These are phyloP conservation scores for Saccharum hybrid DNA, from an alignment of 202 grass and related monocot genomes.

Conservation along the genomic window DNA sequence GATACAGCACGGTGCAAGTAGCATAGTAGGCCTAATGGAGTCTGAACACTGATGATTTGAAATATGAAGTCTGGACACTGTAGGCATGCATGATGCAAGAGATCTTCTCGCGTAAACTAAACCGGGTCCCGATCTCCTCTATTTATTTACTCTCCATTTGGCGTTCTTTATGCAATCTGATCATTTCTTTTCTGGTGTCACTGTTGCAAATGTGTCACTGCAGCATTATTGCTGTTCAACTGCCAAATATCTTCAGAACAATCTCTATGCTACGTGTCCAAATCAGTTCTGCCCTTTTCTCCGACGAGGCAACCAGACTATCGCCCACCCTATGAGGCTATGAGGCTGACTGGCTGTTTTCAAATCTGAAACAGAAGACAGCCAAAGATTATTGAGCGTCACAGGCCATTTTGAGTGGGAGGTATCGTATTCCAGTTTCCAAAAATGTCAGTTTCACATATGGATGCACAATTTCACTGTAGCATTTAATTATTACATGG, in stretches of 20 bases:
- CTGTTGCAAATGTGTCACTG: background rate
- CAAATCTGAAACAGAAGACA: background rate
- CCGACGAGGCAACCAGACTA: background rate
- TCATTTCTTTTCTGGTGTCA: background rate
- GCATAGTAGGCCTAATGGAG: background rate
- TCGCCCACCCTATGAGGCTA: background rate
- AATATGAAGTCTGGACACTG: background rate
- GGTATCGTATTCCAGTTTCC: too few relatives aligned
- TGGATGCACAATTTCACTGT: too few relatives aligned
- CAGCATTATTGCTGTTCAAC: background rate
- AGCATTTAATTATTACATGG: too few relatives aligned
- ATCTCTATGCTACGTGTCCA: background rate
- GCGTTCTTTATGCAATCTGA: background rate
- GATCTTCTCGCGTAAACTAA: background rate
- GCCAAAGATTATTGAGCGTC: too few relatives aligned
- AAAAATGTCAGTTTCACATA: too few relatives aligned
- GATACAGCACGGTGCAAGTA: background rate
- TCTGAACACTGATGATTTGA: background rate
- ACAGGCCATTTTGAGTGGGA: too few relatives aligned
- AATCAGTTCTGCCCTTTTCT: background rate
- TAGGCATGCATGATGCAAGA: background rate
- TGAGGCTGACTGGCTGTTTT: background rate
- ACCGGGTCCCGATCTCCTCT: background rate
- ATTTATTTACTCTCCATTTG: background rate
- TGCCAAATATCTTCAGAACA: background rate